Conservation (phyloP, 805 yeast genomes). For the Yarrowia divulgata region DNA sequence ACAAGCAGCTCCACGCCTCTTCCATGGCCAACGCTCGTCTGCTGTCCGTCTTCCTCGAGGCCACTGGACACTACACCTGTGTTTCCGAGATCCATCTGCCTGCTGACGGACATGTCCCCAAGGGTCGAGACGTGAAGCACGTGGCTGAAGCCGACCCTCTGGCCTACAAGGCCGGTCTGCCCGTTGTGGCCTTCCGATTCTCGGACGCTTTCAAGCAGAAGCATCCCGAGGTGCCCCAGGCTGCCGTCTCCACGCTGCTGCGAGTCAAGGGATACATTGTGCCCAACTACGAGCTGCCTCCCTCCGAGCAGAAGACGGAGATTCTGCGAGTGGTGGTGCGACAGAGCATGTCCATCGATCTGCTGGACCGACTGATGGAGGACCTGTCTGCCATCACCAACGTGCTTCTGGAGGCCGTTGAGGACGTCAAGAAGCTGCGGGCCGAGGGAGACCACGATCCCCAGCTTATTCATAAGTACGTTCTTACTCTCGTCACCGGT, state of each 20-base stretch:
- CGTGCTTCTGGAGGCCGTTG: slow-evolving; percentile 59
- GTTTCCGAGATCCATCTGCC: slow-evolving; percentile 80
- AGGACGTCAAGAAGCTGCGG: slow-evolving; percentile 41
- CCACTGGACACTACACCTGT: slow-evolving; percentile 70
- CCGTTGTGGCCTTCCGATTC: slow-evolving; percentile 87
- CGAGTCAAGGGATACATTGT: slow-evolving; percentile 85
- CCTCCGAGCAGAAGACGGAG: slow-evolving; percentile 63
- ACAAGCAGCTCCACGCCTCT: slow-evolving; percentile 62
- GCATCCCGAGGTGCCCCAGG: slow-evolving; percentile 85
- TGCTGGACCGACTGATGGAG: slow-evolving; percentile 68
- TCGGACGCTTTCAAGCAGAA: slow-evolving; percentile 61
- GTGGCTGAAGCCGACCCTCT: slow-evolving; percentile 45
- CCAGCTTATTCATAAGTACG: slow-evolving; percentile 29
- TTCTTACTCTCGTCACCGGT: slow-evolving; percentile 23
- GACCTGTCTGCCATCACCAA: slow-evolving; percentile 64
- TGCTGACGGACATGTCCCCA: slow-evolving; percentile 40
- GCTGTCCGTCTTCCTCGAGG: slow-evolving; percentile 64
- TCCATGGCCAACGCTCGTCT: slow-evolving; percentile 78
- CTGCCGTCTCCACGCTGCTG: slow-evolving; percentile 71
- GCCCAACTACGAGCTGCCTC: slow-evolving; percentile 87
- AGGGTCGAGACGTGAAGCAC: slow-evolving; percentile 40
- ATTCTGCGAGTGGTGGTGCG: slow-evolving; percentile 86
- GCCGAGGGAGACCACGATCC: slow-evolving; percentile 18
- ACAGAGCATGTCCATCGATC: slow-evolving; percentile 66
- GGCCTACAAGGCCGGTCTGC: slow-evolving; percentile 75